Percentiles rank a stretch among this genome's conserved stretches.
Evolutionary conservation across 805 yeast genomes (phyloP).

Genomic region (Debaryomyces prosopidis): DNA sequence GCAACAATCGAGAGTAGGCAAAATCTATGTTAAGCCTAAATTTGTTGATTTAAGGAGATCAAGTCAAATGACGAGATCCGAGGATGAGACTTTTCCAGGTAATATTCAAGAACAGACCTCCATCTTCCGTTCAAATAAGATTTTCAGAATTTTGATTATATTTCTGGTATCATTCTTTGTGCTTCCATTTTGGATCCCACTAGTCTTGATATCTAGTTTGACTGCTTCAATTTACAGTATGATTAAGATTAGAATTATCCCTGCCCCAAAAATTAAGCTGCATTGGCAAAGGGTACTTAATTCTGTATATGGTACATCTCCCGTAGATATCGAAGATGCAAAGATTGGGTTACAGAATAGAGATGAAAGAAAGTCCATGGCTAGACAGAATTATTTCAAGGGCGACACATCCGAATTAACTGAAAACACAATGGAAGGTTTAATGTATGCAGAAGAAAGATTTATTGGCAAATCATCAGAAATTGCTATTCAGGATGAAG

Average conservation of each 20-base stretch:
- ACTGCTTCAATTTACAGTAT: slow-evolving; percentile 40
- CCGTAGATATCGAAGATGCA: slow-evolving; percentile 32
- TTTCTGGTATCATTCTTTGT: slow-evolving; percentile 25
- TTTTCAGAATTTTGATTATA: slow-evolving; percentile 23
- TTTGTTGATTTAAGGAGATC: slow-evolving; percentile 52
- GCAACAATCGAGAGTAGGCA: slow-evolving; percentile 42
- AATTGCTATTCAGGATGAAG: slow-evolving; percentile 8
- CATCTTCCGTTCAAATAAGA: slow-evolving; percentile 27
- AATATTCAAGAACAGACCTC: slow-evolving; percentile 42
- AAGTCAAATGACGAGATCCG: slow-evolving; percentile 2
- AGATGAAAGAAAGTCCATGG: slow-evolving; percentile 22
- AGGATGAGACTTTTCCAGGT: slow-evolving; percentile 7
- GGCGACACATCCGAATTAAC: slow-evolving; percentile 42
- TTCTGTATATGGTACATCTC: slow-evolving; percentile 31
- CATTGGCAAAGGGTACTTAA: slow-evolving; percentile 37
- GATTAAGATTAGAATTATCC: slow-evolving; percentile 32
- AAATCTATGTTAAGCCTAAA: slow-evolving; percentile 41
- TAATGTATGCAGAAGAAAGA: slow-evolving; percentile 37
- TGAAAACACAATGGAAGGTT: slow-evolving; percentile 34
- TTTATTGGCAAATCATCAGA: slow-evolving; percentile 15
- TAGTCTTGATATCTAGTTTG: slow-evolving; percentile 37
- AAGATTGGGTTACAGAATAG: slow-evolving; percentile 31
- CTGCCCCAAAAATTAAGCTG: slow-evolving; percentile 19
- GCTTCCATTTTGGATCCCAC: slow-evolving; percentile 54
- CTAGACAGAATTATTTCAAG: slow-evolving; percentile 36